These are phyloP conservation scores for Polygonum aviculare DNA, from an alignment of 148 eudicot genomes.

Conservation along the genomic window DNA sequence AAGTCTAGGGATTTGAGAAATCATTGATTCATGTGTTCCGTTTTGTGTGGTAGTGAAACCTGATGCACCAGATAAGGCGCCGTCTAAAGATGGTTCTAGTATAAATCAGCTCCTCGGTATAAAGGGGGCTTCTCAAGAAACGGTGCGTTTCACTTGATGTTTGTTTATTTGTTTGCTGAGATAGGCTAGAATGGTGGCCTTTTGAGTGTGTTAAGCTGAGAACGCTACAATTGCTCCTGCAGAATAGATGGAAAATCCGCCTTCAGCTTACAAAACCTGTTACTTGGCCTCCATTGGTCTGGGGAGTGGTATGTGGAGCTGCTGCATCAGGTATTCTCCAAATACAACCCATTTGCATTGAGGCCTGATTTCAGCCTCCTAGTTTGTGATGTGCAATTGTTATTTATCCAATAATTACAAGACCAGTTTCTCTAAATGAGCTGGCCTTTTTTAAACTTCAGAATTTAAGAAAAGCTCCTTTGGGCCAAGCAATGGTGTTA, in stretches of 20 bases:
- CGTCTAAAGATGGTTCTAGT: conserved; percentile 62
- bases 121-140: conserved; percentile 89
- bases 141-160: conserved; percentile 32
- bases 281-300: conserved; percentile 95
- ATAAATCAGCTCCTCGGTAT: conserved; percentile 91
- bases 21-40: conserved; percentile 1
- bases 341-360: neutral
- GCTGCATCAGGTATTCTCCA: conserved; percentile 78
- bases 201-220: neutral
- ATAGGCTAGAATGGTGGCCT: neutral
- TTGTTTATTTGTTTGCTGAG: too few species aligned
- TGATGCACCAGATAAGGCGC: conserved; percentile 72
- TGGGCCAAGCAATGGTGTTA: neutral
- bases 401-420: neutral
- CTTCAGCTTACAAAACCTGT: conserved; percentile 96
- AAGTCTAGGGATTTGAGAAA: neutral
- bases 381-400: neutral
- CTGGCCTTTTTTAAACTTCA: neutral
- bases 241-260: conserved; percentile 94
- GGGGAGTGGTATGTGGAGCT: conserved; percentile 99
- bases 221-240: conserved; percentile 12
- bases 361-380: neutral
- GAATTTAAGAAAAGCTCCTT: neutral
- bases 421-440: neutral
- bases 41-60: conserved; percentile 52